Evolutionary conservation across 257 asterid genomes (phyloP), one percentile per base, ranked within the genome.

Genomic region (Solanum clarkiae): DNA sequence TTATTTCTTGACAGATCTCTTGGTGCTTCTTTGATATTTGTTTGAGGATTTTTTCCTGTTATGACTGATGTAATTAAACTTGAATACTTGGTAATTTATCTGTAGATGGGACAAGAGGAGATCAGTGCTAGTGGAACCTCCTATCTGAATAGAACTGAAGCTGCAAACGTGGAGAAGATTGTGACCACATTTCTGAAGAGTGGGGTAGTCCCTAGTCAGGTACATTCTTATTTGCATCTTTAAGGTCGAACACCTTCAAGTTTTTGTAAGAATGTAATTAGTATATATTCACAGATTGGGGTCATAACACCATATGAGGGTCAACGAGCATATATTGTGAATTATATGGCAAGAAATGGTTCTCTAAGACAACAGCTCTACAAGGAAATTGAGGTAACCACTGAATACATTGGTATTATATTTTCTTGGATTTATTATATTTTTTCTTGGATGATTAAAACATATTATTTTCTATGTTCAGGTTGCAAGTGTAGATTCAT

Each of bases 21-120:
- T 70, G 29, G 54, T 18, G 82, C 20, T 75, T 49, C 62, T 24
- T 53, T 1, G 13, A 24, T 75, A 15, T 49, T 49, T 24, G 40
- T 49, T 49, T 49, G 59, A 53, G 16, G 14, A 24, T 5, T 49
- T 49, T 45, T 24, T 49, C 62, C 62, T 75, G 82, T 22, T 26
- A 72, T 79, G 45, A 79, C 63, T 53, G 45, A 16, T 53, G 2
- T 29, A 53, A 26, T 77, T n/a, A 16, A 77, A 69, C 51, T 45
- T 55, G 32, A 54, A 51, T 51, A 26, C 72, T 68, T 26, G 79
- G 82, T 54, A 66, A 49, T 81, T 77, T 84, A 84, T 88, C 56
- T 88, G 36, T 84, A 97, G 99, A 97, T 97, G 99, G 99, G 99
- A 84, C 99, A 97, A 93, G 99, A 97, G 92, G 99, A 97, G 91